Evolutionary conservation across 371 early-diverging fungal species (phyloP), one percentile per base, ranked within the genome.

Genomic region (Coemansia sp.): DNA sequence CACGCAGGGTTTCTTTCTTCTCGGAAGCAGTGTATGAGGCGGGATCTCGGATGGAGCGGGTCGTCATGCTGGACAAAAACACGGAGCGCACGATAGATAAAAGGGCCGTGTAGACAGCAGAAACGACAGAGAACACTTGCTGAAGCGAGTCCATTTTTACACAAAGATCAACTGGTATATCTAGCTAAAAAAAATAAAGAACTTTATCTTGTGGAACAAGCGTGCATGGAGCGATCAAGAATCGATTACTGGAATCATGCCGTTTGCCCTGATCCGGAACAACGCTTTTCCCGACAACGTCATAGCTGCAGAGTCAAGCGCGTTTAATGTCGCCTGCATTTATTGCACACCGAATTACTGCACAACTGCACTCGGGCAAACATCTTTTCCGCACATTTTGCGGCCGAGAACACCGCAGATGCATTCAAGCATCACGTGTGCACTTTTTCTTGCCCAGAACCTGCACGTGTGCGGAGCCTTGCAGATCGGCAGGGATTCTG

Each of bases 71-170:
- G 11, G 22, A 21, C n/a, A 50, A 50, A 29, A 50, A 22, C n/a
- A 50, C 51, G 21, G 51, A 50, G 51, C 22, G n/a, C 51, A 50
- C 10, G 1, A 50, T 4, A n/a, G 51, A 50, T 21, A 50, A 22
- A 50, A 50, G n/a, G 8, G 50, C 50, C 21, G 50, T n/a, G 21
- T 50, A 21, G n/a, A 67, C 29, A 47, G 55, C 24, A 59, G 60
- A 26, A 58, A 61, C 18, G 66, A 71, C 29, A 51, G 66, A 5
- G 71, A 71, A 6, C 57, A 71, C 4, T 72, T 71, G 3, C 51
- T 67, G 8, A 74, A 71, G 34, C 34, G 34, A 34, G 34, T 34
- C 34, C 34, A 34, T 34, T 34, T 34, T 34, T 34, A 34, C 10
- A 34, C 10, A 34, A 34, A 7, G 34, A 10, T 10, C 5, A 34